Evolutionary conservation across 495 filamentous ascomycete species (phyloP).

Genomic region (Ramalina intermedia): DNA sequence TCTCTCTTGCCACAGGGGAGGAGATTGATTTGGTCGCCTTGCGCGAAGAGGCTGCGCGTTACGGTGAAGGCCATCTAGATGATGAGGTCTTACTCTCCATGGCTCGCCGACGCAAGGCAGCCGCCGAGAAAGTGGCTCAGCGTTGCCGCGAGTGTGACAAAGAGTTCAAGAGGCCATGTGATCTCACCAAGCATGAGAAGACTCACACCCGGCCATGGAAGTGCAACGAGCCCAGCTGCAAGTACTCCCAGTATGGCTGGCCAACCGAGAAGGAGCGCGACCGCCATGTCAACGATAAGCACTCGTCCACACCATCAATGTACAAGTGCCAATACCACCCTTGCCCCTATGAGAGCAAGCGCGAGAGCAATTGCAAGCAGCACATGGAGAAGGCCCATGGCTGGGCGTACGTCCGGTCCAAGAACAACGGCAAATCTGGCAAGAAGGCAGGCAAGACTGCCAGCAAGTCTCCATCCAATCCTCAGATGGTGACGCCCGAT

Average conservation of each 20-base stretch:
- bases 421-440: constrained; percentile 63
- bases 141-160: constrained; percentile 73
- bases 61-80: constrained; percentile 41
- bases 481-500: constrained; percentile 34
- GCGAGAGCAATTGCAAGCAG: constrained; percentile 96
- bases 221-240: constrained; percentile 65
- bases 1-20: constrained; percentile 56
- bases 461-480: constrained; percentile 37
- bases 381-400: constrained; percentile 98
- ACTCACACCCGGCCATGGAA: constrained; percentile 94
- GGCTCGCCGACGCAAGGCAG: constrained; percentile 77
- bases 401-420: constrained; percentile 79
- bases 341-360: constrained; percentile 88
- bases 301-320: constrained; percentile 59
- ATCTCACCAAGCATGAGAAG: constrained; percentile 92
- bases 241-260: constrained; percentile 77
- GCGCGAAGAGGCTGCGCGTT: constrained; percentile 26
- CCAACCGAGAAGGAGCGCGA: constrained; percentile 96
- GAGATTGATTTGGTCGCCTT: constrained; percentile 21
- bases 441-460: constrained; percentile 25
- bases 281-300: constrained; percentile 89
- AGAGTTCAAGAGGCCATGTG: constrained; percentile 83
- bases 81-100: constrained; percentile 73
- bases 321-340: constrained; percentile 71
- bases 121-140: constrained; percentile 53